A percentile compares a stretch with the other conserved stretches of the same genome.
Conservation (phyloP, 805 yeast genomes). For the Candida pseudofarinosa region DNA sequence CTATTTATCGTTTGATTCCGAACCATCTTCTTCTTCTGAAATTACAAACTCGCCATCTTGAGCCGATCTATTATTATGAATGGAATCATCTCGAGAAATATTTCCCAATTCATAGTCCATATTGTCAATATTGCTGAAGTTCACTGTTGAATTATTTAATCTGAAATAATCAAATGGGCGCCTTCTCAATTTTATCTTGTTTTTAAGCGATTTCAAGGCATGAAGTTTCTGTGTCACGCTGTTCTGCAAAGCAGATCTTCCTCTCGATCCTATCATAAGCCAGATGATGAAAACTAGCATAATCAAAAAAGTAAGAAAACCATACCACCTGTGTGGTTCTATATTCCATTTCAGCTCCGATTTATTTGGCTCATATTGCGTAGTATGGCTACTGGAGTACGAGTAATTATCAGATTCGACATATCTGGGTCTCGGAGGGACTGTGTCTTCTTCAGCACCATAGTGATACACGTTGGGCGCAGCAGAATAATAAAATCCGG, state of each 20-base stretch:
- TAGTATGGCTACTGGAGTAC: constrained; percentile 26
- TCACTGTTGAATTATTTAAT: neutral
- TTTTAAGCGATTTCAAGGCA: neutral
- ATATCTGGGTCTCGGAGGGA: constrained; percentile 42
- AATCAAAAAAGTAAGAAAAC: constrained; percentile 26
- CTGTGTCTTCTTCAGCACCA: constrained; percentile 50
- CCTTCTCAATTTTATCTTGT: neutral
- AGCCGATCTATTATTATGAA: neutral
- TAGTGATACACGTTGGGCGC: constrained; percentile 43
- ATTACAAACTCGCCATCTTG: neutral
- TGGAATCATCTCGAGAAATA: neutral
- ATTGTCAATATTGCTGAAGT: neutral
- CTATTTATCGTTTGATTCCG: neutral
- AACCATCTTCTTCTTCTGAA: neutral
- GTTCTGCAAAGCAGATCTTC: constrained; percentile 12
- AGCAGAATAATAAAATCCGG: constrained; percentile 49
- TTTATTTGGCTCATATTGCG: constrained; percentile 22
- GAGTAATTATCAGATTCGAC: constrained; percentile 13
- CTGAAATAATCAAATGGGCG: neutral
- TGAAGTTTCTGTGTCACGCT: constrained; percentile 4
- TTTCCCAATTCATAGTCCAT: neutral
- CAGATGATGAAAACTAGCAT: constrained; percentile 22
- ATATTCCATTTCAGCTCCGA: constrained; percentile 39
- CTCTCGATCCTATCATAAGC: constrained; percentile 31
- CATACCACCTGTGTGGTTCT: constrained; percentile 42